Base-by-base conservation (phyloP, 345 rosid genomes). In the Linum tenue region DNA sequence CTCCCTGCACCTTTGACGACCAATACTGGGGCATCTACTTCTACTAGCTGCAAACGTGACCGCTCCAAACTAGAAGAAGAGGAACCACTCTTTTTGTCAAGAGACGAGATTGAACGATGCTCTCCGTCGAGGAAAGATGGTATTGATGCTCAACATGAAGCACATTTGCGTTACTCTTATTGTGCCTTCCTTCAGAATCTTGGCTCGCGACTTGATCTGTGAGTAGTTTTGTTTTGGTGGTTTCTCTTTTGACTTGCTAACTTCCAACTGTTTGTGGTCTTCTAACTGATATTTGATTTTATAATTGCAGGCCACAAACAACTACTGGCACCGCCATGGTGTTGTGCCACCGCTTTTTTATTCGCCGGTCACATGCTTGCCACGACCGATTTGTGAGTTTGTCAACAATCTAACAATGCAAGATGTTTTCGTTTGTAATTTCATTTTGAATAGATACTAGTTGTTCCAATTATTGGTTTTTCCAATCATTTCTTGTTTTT, bases 71-170 rank as follows among this genome's bases (percentile, higher is more conserved):
- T 82, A 72, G 95, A 84, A 65, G 95, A 84, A 53, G 89, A 81
- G 67, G 87, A 84, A 64, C 80, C 82, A 5, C 62, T 74, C 2
- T 88, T 88, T 67, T 68, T 88, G 85, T 85, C 95, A 3, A 81
- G 82, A 78, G 86, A 84, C 72, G 89, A 84, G 72, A 88, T 88
- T 67, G 95, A 88, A 64, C 81, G 84, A 75, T 64, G 53, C 75
- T 88, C 95, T 3, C 95, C 95, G 7, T 88, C 95, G 17, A 84
- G 95, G 73, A 88, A 82, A 78, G 95, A 88, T 73, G 95, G 95
- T 14, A 88, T 88, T 42, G 91, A 85, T 79, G 86, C 74, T 2
- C 64, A 77, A 38, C 81, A 86, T 1, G 95, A 88, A 77, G 73
- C 86, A n/a, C 86, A 88, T 73, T 77, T 88, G 76, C 89, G 95